Conservation (phyloP, 805 yeast species). For the Hanseniaspora nectarophila region DNA sequence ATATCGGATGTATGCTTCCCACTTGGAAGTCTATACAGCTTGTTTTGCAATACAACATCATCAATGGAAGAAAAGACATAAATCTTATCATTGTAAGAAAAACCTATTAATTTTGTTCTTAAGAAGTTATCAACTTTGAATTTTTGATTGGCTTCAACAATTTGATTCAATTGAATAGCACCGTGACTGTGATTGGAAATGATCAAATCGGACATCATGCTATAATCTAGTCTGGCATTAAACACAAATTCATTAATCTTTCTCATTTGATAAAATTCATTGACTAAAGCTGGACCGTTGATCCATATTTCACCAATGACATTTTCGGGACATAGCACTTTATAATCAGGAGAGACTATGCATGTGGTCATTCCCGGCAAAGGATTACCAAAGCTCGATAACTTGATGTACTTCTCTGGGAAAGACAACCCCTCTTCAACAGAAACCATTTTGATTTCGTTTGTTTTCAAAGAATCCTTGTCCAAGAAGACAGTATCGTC, state of each 20-base stretch:
- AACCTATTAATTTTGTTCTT: slow-evolving; percentile 85
- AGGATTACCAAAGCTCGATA: slow-evolving; percentile 90
- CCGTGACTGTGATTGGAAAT: slow-evolving; percentile 5
- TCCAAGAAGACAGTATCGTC: slow-evolving; percentile 28
- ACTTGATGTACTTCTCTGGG: slow-evolving; percentile 43
- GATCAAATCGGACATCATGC: slow-evolving; percentile 21
- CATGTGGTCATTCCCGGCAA: slow-evolving; percentile 89
- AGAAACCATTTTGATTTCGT: slow-evolving; percentile 25
- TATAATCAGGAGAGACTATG: slow-evolving; percentile 86
- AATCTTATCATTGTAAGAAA: slow-evolving; percentile 73
- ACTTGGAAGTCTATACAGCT: slow-evolving; percentile 26
- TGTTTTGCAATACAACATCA: slow-evolving; percentile 68
- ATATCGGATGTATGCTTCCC: slow-evolving; percentile 30
- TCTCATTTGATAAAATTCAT: slow-evolving; percentile 29
- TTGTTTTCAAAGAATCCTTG: slow-evolving; percentile 28
- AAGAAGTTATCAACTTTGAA: slow-evolving; percentile 39
- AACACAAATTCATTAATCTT: slow-evolving; percentile 29
- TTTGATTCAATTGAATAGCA: background rate
- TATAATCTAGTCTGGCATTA: slow-evolving; percentile 26
- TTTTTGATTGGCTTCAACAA: slow-evolving; percentile 22
- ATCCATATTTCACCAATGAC: slow-evolving; percentile 96
- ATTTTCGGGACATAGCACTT: slow-evolving; percentile 55
- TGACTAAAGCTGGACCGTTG: slow-evolving; percentile 83
- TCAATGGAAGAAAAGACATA: slow-evolving; percentile 83
- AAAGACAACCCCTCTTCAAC: slow-evolving; percentile 20